Evolutionary conservation across 768 basidiomycete species (phyloP).

Genomic region (Dendrothele bispora): DNA sequence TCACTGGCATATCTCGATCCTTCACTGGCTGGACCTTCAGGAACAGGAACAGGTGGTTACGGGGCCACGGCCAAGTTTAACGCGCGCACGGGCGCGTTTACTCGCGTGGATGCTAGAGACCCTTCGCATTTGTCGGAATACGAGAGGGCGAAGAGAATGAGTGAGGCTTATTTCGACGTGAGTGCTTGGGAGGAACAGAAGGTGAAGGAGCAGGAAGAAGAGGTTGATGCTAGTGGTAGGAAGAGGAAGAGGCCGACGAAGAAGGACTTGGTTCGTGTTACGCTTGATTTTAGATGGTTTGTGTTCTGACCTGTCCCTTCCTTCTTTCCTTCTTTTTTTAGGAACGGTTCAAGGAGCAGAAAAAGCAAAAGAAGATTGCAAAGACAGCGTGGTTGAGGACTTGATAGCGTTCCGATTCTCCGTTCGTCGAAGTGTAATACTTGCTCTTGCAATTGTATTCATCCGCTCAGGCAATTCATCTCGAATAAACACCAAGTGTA

Average conservation of each 20-base stretch:
- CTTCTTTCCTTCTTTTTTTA: constrained; percentile 24
- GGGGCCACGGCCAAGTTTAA: constrained; percentile 73
- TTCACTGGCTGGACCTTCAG: constrained; percentile 46
- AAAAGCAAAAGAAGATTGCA: constrained; percentile 77
- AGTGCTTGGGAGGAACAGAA: constrained; percentile 76
- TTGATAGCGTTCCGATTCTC: too few relatives aligned
- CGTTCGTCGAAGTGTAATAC: too few relatives aligned
- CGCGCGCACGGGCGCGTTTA: constrained; percentile 76
- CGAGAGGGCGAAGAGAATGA: constrained; percentile 83
- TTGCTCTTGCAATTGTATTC: too few relatives aligned
- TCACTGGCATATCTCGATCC: constrained; percentile 81
- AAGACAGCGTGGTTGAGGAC: constrained; percentile 88
- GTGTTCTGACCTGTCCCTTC: constrained; percentile 13
- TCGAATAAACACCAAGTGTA: too few relatives aligned
- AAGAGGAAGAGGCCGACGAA: constrained; percentile 80
- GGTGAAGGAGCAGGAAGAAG: constrained; percentile 42
- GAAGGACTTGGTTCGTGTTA: constrained; percentile 72
- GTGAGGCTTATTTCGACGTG: constrained; percentile 85
- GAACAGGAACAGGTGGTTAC: constrained; percentile 37
- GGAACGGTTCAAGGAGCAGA: constrained; percentile 86
- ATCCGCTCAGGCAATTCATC: too few relatives aligned
- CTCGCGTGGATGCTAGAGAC: constrained; percentile 64
- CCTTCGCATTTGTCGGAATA: constrained; percentile 79
- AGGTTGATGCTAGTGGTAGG: constrained; percentile 54
- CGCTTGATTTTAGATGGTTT: constrained; percentile 5